A percentile compares a stretch with the other conserved stretches of the same genome.
phyloP scores from a whole-genome alignment of 176 grass and related monocot species.

The Aechmea fasciata region DNA sequence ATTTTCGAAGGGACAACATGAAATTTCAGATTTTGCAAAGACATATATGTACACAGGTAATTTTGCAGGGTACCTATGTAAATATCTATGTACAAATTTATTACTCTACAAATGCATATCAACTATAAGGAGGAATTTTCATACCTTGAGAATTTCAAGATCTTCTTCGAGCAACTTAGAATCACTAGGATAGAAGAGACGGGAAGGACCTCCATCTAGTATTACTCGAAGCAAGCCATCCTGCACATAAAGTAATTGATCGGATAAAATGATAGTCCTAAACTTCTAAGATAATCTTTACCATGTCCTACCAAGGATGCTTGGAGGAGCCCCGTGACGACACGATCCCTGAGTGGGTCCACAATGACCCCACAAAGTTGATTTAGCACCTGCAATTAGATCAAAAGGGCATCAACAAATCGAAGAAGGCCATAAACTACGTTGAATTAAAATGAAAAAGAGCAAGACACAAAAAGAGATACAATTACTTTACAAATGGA shows the following conservation, averaged over 20 bases:
- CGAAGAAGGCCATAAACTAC: neutral
- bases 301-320: constrained; percentile 71
- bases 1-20: too few relatives aligned
- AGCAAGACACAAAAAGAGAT: neutral
- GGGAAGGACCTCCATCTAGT: constrained; percentile 88
- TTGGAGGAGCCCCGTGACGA: constrained; percentile 95
- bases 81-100: neutral
- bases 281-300: constrained; percentile 7
- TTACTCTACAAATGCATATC: neutral
- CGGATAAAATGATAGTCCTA: constrained; percentile 18
- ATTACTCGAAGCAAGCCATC: constrained; percentile 93
- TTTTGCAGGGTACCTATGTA: neutral
- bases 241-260: constrained; percentile 29
- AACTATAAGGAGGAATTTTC: constrained; percentile 1
- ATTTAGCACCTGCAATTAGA: constrained; percentile 53
- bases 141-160: constrained; percentile 94
- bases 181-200: constrained; percentile 67
- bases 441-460: neutral
- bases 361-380: constrained; percentile 82
- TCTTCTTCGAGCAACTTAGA: constrained; percentile 75
- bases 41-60: too few relatives aligned
- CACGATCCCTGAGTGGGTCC: constrained; percentile 81
- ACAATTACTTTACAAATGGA: too few relatives aligned
- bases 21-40: too few relatives aligned
- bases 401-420: neutral